These are phyloP conservation scores for Aspergillus pseudoviridinutans DNA, from an alignment of 2,329 filamentous ascomycete genomes.

Conservation along the genomic window DNA sequence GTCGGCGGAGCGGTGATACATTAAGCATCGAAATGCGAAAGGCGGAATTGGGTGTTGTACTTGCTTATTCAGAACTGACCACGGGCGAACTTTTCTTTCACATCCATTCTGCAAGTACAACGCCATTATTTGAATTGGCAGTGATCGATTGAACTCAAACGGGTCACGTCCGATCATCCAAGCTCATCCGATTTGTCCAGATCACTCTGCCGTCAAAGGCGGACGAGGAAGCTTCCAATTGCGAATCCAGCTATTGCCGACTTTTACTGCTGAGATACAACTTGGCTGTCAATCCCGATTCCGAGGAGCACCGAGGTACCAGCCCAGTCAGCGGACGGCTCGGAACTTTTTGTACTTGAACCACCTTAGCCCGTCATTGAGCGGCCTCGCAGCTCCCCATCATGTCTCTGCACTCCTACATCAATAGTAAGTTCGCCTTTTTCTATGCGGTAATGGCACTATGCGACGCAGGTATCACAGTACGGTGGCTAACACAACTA, in stretches of 20 bases:
- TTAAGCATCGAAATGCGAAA: not conserved
- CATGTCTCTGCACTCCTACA: constrained; percentile 53
- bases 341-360: not conserved
- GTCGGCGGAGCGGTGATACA: not conserved
- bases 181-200: not conserved
- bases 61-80: not conserved
- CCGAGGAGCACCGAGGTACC: not conserved
- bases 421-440: constrained; percentile 46
- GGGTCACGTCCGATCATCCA: not conserved
- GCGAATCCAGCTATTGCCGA: not conserved
- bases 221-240: not conserved
- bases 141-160: not conserved
- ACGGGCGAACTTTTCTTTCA: not conserved
- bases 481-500: constrained; percentile 10
- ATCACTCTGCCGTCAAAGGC: not conserved
- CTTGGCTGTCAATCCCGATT: not conserved
- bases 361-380: not conserved
- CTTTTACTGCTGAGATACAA: not conserved
- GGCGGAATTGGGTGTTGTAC: not conserved
- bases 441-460: not conserved
- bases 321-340: not conserved
- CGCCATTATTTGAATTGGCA: not conserved
- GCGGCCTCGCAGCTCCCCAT: constrained; percentile 7
- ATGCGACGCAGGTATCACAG: not conserved
- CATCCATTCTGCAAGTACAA: not conserved